Conservation (phyloP, 306 rosid species). For the Gastrolobium bilobum region DNA sequence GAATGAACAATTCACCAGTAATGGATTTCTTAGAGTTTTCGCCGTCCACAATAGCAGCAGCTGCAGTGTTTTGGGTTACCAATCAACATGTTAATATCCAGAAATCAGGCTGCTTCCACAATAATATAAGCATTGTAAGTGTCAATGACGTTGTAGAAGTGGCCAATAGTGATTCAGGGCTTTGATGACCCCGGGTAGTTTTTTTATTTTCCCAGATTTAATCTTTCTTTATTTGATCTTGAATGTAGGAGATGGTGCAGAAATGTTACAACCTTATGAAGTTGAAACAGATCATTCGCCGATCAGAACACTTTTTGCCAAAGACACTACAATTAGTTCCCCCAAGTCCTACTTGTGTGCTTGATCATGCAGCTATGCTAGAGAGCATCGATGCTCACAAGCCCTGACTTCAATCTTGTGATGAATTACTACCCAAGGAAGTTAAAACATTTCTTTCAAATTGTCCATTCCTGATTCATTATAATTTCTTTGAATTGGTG, state of each 20-base stretch:
- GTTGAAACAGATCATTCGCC: constrained; percentile 45
- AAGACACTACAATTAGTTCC: constrained; percentile 44
- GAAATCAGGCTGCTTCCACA: constrained; percentile 42
- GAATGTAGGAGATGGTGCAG: constrained; percentile 54
- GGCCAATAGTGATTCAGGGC: neutral
- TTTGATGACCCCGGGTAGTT: neutral
- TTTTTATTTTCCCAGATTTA: neutral
- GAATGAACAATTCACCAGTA: constrained; percentile 36
- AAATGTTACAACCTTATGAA: constrained; percentile 56
- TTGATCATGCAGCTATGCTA: constrained; percentile 47
- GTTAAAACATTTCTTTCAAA: neutral
- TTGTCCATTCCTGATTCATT: constrained; percentile 26
- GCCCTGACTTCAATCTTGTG: constrained; percentile 42
- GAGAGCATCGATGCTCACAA: constrained; percentile 37
- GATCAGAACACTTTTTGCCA: constrained; percentile 23
- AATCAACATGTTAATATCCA: constrained; percentile 43
- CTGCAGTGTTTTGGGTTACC: constrained; percentile 54
- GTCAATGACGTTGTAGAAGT: neutral
- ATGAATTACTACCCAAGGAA: constrained; percentile 7
- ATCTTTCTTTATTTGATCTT: constrained; percentile 18
- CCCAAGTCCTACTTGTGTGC: constrained; percentile 46
- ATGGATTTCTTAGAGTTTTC: constrained; percentile 54
- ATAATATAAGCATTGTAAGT: constrained; percentile 55
- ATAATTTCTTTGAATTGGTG: constrained; percentile 34
- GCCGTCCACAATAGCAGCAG: constrained; percentile 62